Percentiles rank a stretch among this genome's conserved stretches.
phyloP scores from a whole-genome alignment of 2,329 filamentous ascomycete genomes.

The Hortaea sp. region DNA sequence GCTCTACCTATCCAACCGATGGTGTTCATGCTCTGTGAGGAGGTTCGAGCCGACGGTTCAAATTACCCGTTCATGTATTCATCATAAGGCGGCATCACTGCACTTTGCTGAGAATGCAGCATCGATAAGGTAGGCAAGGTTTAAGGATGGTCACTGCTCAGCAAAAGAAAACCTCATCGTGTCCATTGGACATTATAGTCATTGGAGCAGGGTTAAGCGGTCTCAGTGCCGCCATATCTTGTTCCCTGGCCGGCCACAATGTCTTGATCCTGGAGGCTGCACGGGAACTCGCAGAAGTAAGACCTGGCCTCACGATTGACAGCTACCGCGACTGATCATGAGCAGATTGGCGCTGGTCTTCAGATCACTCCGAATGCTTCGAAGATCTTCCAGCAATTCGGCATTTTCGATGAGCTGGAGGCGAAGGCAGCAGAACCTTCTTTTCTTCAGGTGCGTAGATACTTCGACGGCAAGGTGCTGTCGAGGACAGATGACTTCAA shows the following conservation, averaged over 20 bases:
- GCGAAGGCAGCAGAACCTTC: constrained; percentile 34
- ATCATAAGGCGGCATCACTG: too few species aligned
- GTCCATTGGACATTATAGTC: constrained; percentile 21
- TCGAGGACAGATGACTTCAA: constrained; percentile 44
- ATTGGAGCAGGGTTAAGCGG: constrained; percentile 27
- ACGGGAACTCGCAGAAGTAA: constrained; percentile 31
- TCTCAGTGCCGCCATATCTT: constrained; percentile 23
- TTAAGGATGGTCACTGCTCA: constrained; percentile 6
- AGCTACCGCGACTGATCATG: neutral
- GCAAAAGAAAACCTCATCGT: constrained; percentile 4
- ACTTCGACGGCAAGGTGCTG: constrained; percentile 37
- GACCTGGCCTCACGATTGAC: neutral
- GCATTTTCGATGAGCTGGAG: constrained; percentile 35
- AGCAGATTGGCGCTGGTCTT: constrained; percentile 43
- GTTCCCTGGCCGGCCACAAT: constrained; percentile 22
- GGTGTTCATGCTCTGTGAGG: too few species aligned
- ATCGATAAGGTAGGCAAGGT: neutral
- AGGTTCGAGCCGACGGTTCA: too few species aligned
- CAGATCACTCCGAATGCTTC: constrained; percentile 39
- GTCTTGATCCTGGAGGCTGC: constrained; percentile 27
- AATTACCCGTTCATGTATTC: too few species aligned
- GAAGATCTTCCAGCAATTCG: constrained; percentile 38
- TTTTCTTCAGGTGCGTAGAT: constrained; percentile 43
- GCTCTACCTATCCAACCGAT: too few species aligned
- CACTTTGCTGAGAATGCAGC: too few species aligned